A percentile compares a stretch with the other conserved stretches of the same genome.
phyloP scores from a whole-genome alignment of 306 rosid species.

The Acacia acuminata region DNA sequence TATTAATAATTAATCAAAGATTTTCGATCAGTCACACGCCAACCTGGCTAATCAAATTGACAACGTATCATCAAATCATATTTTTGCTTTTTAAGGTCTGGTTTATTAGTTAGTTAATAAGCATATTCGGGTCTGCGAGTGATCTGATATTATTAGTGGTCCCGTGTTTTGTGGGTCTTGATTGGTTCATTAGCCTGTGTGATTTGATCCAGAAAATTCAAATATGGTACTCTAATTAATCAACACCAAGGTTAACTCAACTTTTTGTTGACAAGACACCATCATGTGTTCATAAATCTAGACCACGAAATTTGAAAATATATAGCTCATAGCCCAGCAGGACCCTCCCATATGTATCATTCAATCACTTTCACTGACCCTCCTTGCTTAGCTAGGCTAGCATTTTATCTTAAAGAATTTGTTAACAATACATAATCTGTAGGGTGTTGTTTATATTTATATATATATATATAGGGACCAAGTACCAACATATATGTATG shows the following conservation, averaged over 20 bases:
- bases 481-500: background rate
- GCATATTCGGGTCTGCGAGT: background rate
- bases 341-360: background rate
- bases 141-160: background rate
- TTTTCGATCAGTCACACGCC: slow-evolving; percentile 28
- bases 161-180: background rate
- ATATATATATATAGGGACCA: no score
- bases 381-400: background rate
- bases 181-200: background rate
- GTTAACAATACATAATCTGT: background rate
- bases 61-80: background rate
- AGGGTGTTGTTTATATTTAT: no score
- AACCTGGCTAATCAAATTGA: slow-evolving; percentile 30
- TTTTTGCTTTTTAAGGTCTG: background rate
- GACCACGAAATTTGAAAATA: background rate
- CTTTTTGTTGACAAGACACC: slow-evolving; percentile 2
- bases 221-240: background rate
- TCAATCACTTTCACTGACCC: background rate
- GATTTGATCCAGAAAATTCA: background rate
- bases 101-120: background rate
- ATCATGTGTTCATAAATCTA: background rate
- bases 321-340: background rate
- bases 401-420: background rate
- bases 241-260: background rate
- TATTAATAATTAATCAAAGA: slow-evolving; percentile 31